Evolutionary conservation across 208 protist genomes (phyloP).

Genomic region (Wallacemonas rigidus): DNA sequence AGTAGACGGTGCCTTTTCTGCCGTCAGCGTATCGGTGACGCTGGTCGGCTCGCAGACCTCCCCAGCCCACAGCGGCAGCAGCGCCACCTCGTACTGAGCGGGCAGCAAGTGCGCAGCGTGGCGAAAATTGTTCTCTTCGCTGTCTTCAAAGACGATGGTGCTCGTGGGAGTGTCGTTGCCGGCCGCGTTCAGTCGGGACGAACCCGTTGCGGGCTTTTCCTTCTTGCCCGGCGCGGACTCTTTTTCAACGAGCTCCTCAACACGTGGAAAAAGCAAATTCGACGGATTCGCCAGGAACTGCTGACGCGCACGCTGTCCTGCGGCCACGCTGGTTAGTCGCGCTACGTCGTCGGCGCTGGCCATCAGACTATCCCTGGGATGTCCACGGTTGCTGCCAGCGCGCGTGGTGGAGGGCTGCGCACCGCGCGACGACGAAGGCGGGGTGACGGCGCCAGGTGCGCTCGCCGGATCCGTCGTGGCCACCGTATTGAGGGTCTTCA

Average conservation of each 20-base stretch:
- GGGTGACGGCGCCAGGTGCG: not conserved
- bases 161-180: not conserved
- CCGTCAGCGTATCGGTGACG: not conserved
- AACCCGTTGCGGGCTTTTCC: not conserved
- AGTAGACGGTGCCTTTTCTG: conserved; percentile 2
- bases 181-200: not conserved
- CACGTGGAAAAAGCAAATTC: conserved; percentile 46
- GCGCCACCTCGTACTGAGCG: conserved; percentile 34
- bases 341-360: not conserved
- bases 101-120: conserved; percentile 50
- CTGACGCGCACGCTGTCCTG: conserved; percentile 45
- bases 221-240: conserved; percentile 13
- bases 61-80: conserved; percentile 36
- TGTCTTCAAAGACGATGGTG: conserved; percentile 37
- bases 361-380: conserved; percentile 8
- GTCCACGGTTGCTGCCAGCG: not conserved
- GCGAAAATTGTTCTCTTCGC: conserved; percentile 38
- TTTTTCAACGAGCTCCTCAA: conserved; percentile 24
- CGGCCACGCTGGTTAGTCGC: conserved; percentile 33
- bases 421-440: conserved; percentile 5
- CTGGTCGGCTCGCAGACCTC: conserved; percentile 21
- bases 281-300: conserved; percentile 65
- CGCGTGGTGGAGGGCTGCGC: conserved; percentile 1
- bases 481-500: not conserved
- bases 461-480: not conserved